A percentile compares a stretch with the other conserved stretches of the same genome.
Evolutionary conservation across 108 stramenopile genomes (phyloP).

Genomic region (Asterionellopsis glacialis): DNA sequence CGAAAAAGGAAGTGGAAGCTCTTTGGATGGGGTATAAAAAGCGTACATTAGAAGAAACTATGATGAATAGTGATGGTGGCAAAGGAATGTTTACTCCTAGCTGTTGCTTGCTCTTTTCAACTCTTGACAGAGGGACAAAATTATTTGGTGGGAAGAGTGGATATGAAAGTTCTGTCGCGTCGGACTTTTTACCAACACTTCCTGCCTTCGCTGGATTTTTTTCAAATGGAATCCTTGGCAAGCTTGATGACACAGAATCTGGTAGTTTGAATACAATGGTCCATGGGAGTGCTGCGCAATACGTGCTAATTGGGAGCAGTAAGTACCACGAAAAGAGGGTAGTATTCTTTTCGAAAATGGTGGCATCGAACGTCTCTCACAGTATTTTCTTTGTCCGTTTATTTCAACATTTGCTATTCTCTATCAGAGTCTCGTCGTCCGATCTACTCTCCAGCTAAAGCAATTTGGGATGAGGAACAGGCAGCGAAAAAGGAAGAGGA

Average conservation of each 20-base stretch:
- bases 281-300: conserved; percentile 66
- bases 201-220: conserved; percentile 71
- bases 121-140: conserved; percentile 74
- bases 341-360: neutral
- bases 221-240: conserved; percentile 72
- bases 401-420: neutral
- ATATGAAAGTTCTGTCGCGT: conserved; percentile 57
- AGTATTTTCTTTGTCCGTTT: neutral
- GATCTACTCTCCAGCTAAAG: conserved; percentile 48
- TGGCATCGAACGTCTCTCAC: neutral
- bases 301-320: conserved; percentile 72
- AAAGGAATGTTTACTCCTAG: conserved; percentile 35
- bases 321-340: conserved; percentile 15
- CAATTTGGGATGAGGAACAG: conserved; percentile 22
- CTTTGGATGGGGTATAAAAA: conserved; percentile 86
- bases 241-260: conserved; percentile 37
- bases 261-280: conserved; percentile 17
- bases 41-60: conserved; percentile 31
- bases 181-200: conserved; percentile 45
- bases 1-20: conserved; percentile 83
- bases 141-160: conserved; percentile 75
- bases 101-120: conserved; percentile 71
- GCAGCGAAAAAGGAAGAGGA: conserved; percentile 25
- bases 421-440: conserved; percentile 52
- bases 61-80: conserved; percentile 19